phyloP scores from a whole-genome alignment of 2,329 filamentous ascomycete genomes.

The Verticillium alfalfae region DNA sequence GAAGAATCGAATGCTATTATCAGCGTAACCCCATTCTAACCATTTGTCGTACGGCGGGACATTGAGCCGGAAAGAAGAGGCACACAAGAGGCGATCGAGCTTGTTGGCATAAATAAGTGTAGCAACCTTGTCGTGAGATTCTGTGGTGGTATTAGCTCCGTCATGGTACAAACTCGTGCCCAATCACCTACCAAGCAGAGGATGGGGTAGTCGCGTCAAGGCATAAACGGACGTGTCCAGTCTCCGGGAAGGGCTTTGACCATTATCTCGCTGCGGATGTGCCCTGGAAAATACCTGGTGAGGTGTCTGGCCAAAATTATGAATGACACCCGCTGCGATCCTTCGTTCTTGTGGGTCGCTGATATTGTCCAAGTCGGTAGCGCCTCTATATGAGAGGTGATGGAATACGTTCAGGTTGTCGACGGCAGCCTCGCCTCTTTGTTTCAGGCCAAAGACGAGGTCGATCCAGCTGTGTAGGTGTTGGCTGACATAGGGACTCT shows the following conservation, averaged over 20 bases:
- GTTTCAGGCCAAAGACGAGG: slow-evolving; percentile 88
- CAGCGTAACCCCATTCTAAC: slow-evolving; percentile 92
- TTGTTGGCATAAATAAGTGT: slow-evolving; percentile 74
- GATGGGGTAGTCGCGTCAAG: slow-evolving; percentile 71
- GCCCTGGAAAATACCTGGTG: slow-evolving; percentile 84
- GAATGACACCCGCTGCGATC: slow-evolving; percentile 91
- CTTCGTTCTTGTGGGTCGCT: slow-evolving; percentile 80
- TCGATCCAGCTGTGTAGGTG: slow-evolving; percentile 95
- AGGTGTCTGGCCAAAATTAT: slow-evolving; percentile 97
- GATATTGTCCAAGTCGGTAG: slow-evolving; percentile 87
- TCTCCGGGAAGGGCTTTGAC: slow-evolving; percentile 57
- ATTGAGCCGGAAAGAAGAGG: slow-evolving; percentile 79
- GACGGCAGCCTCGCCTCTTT: slow-evolving; percentile 85
- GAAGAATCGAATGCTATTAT: slow-evolving; percentile 89
- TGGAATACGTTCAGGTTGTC: slow-evolving; percentile 95
- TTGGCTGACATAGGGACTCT: slow-evolving; percentile 87
- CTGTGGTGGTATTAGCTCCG: slow-evolving; percentile 19
- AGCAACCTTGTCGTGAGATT: slow-evolving; percentile 72
- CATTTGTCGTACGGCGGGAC: slow-evolving; percentile 90
- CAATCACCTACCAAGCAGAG: slow-evolving; percentile 55
- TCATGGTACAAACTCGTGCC: background rate
- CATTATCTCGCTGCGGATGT: slow-evolving; percentile 71
- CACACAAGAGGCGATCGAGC: slow-evolving; percentile 76
- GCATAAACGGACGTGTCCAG: slow-evolving; percentile 75
- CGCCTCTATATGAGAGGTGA: slow-evolving; percentile 89